Conservation (phyloP, 306 rosid species). For the Pyrus communis region DNA sequence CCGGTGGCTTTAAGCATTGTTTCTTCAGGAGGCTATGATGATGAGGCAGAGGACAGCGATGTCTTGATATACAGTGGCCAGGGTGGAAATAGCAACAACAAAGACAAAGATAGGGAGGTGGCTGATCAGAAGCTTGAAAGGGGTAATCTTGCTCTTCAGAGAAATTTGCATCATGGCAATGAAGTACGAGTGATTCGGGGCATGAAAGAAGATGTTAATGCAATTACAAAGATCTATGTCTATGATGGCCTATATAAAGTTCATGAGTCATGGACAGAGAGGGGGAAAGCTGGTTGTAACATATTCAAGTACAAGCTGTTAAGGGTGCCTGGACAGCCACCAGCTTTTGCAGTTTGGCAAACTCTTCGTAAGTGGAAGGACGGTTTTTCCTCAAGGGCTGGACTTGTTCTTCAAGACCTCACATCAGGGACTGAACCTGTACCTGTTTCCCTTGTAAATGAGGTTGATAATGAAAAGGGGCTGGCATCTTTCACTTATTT, state of each 20-base stretch:
- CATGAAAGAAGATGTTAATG: slow-evolving; percentile 26
- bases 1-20: slow-evolving; percentile 60
- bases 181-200: slow-evolving; percentile 65
- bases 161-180: slow-evolving; percentile 34
- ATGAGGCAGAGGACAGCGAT: slow-evolving; percentile 38
- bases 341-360: slow-evolving; percentile 45
- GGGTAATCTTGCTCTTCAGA: slow-evolving; percentile 66
- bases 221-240: slow-evolving; percentile 43
- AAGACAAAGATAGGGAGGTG: slow-evolving; percentile 28
- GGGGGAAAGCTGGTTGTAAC: slow-evolving; percentile 46
- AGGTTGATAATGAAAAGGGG: slow-evolving; percentile 46
- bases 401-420: slow-evolving; percentile 47
- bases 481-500: slow-evolving; percentile 49
- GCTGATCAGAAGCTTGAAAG: slow-evolving; percentile 66
- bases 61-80: slow-evolving; percentile 58
- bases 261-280: slow-evolving; percentile 50
- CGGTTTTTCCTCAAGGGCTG: slow-evolving; percentile 28
- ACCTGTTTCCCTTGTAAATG: slow-evolving; percentile 60
- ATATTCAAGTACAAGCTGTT: slow-evolving; percentile 58
- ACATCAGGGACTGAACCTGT: slow-evolving; percentile 46
- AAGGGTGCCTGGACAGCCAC: slow-evolving; percentile 51
- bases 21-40: slow-evolving; percentile 55
- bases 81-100: slow-evolving; percentile 49
- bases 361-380: slow-evolving; percentile 44
- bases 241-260: slow-evolving; percentile 63